Evolutionary conservation across 192 early-diverging fungal genomes (phyloP).

Genomic region (Obelidium mucronatum): DNA sequence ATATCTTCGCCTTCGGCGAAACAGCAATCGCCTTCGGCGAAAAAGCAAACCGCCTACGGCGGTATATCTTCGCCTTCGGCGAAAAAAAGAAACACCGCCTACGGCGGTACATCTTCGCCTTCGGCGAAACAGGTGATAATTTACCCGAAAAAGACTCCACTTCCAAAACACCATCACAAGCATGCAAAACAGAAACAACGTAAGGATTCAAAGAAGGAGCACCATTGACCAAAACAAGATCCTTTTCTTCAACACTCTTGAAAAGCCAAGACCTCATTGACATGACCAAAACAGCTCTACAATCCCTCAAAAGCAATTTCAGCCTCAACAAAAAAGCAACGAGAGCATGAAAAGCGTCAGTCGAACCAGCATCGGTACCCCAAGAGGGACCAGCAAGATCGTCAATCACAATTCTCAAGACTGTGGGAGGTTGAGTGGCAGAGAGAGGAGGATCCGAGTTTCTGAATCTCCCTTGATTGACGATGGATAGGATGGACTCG

Average conservation of each 20-base stretch:
- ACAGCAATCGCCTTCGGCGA: too few species aligned
- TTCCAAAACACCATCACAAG: slow-evolving; percentile 85
- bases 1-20: too few species aligned
- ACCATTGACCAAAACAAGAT: slow-evolving; percentile 37
- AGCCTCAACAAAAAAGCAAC: slow-evolving; percentile 66
- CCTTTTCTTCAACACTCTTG: too few species aligned
- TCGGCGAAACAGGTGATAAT: not conserved
- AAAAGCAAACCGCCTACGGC: too few species aligned
- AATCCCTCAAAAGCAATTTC: slow-evolving; percentile 77
- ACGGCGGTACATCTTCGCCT: too few species aligned
- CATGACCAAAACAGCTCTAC: slow-evolving; percentile 76
- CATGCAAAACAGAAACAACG: slow-evolving; percentile 76
- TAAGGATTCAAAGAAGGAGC: slow-evolving; percentile 40
- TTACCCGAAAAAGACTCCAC: slow-evolving; percentile 88
- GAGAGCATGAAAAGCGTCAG: not conserved
- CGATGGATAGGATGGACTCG: slow-evolving; percentile 56
- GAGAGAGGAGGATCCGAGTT: slow-evolving; percentile 54
- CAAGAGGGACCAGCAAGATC: slow-evolving; percentile 85
- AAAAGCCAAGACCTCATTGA: slow-evolving; percentile 86
- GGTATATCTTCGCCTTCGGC: too few species aligned
- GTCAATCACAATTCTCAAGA: slow-evolving; percentile 82
- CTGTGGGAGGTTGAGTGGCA: slow-evolving; percentile 36
- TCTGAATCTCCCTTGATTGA: slow-evolving; percentile 70
- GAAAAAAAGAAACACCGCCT: not conserved
- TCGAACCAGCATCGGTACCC: slow-evolving; percentile 47